Evolutionary conservation across 1,284 basidiomycete species (phyloP).

Genomic region (Papiliotrema laurentii): DNA sequence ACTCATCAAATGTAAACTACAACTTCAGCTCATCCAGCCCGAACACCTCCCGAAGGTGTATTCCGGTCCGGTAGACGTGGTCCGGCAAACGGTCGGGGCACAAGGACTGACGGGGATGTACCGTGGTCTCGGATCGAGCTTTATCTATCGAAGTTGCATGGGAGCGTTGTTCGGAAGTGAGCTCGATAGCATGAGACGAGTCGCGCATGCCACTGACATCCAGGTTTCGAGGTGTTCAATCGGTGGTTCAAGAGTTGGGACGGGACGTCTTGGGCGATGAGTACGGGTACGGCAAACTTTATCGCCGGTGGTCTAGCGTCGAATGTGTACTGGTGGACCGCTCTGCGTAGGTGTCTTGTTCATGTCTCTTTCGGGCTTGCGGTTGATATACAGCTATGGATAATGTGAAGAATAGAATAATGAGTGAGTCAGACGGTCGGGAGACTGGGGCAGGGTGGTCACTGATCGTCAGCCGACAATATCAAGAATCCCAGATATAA

Average conservation of each 20-base stretch:
- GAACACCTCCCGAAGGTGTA: slow-evolving; percentile 32
- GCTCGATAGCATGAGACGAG: slow-evolving; percentile 3
- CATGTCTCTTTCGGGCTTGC: not conserved
- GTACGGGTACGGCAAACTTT: slow-evolving; percentile 39
- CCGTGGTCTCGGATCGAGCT: slow-evolving; percentile 43
- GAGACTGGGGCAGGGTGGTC: no score
- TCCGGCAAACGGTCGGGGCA: slow-evolving; percentile 36
- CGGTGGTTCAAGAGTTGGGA: slow-evolving; percentile 41
- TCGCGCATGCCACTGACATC: not conserved
- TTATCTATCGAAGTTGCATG: slow-evolving; percentile 45
- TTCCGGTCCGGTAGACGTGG: slow-evolving; percentile 42
- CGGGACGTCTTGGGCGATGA: slow-evolving; percentile 44
- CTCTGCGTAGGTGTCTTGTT: slow-evolving; percentile 32
- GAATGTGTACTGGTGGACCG: slow-evolving; percentile 45
- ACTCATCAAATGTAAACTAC: slow-evolving; percentile 48
- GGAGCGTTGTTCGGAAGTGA: slow-evolving; percentile 47
- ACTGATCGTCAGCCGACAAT: slow-evolving; percentile 27
- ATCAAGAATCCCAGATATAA: slow-evolving; percentile 39
- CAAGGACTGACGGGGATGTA: slow-evolving; percentile 46
- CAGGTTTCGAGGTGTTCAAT: slow-evolving; percentile 48
- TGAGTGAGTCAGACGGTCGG: slow-evolving; percentile 22
- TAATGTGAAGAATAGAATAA: slow-evolving; percentile 48
- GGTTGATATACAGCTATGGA: slow-evolving; percentile 30
- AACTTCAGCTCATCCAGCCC: slow-evolving; percentile 40
- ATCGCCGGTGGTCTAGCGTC: slow-evolving; percentile 46